These are phyloP conservation scores for Nemania abortiva DNA, from an alignment of 2,329 filamentous ascomycete species.

Conservation along the genomic window DNA sequence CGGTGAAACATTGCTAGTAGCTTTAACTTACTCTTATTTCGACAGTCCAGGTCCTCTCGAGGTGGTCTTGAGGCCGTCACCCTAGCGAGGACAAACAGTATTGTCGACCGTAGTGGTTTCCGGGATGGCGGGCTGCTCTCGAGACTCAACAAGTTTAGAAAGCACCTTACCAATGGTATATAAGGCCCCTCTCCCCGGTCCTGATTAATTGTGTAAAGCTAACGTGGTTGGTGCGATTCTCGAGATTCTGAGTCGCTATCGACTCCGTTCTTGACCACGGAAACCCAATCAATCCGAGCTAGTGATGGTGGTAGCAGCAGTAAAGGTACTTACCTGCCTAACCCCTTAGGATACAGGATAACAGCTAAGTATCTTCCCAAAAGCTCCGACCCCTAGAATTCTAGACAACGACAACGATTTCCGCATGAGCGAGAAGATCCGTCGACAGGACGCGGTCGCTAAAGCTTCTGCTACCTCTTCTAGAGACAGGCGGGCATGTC, in stretches of 20 bases:
- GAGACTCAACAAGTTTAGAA: slow-evolving; percentile 48
- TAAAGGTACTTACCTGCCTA: neutral
- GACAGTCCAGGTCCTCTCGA: slow-evolving; percentile 52
- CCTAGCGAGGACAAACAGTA: slow-evolving; percentile 57
- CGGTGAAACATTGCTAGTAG: neutral
- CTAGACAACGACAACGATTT: slow-evolving; percentile 47
- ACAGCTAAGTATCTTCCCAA: slow-evolving; percentile 6
- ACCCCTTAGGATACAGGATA: neutral
- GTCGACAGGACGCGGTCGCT: slow-evolving; percentile 33
- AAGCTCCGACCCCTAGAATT: slow-evolving; percentile 40
- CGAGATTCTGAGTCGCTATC: slow-evolving; percentile 1
- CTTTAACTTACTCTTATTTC: slow-evolving; percentile 30
- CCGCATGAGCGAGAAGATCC: slow-evolving; percentile 46
- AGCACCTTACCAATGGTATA: slow-evolving; percentile 31
- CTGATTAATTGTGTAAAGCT: neutral
- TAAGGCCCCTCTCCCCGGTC: neutral
- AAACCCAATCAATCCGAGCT: neutral
- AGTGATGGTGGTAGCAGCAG: neutral
- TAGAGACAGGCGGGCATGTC: slow-evolving; percentile 19
- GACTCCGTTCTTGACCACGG: neutral
- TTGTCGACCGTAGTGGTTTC: slow-evolving; percentile 55
- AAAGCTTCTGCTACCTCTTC: neutral
- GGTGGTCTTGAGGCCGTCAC: slow-evolving; percentile 60
- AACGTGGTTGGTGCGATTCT: neutral
- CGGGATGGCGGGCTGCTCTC: slow-evolving; percentile 51